Conservation (phyloP, 192 early-diverging fungal species). For the Polychytrium aggregatum region DNA sequence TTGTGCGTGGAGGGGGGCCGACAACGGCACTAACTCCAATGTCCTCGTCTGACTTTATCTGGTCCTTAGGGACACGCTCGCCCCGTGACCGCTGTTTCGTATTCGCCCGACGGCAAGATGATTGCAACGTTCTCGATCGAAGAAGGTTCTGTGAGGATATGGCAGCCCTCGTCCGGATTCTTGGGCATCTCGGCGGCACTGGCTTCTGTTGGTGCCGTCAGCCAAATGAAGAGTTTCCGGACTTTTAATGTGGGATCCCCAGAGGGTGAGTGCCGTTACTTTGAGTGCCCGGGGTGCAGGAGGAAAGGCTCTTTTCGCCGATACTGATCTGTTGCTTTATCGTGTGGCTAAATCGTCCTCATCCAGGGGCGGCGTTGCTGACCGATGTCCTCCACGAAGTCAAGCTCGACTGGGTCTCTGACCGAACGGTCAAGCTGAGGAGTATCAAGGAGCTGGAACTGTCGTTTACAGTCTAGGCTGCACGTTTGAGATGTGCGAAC, state of each 20-base stretch:
- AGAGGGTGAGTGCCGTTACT: conserved; percentile 15
- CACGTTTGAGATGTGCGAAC: too few relatives aligned
- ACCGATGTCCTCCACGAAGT: conserved; percentile 10
- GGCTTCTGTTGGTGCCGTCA: conserved; percentile 12
- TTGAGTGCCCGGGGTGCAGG: background rate
- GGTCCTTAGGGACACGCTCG: conserved; percentile 68
- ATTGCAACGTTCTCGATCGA: conserved; percentile 58
- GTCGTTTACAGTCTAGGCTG: conserved; percentile 34
- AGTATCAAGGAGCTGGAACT: conserved; percentile 27
- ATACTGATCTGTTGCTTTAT: background rate
- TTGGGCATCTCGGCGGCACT: conserved; percentile 56
- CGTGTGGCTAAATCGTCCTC: background rate
- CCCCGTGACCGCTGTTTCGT: conserved; percentile 54
- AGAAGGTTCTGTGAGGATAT: conserved; percentile 60
- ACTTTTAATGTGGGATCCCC: conserved; percentile 28
- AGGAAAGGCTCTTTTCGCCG: background rate
- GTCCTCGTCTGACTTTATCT: too few relatives aligned
- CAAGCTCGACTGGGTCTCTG: conserved; percentile 31
- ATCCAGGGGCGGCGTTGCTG: conserved; percentile 4
- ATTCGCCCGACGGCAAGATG: conserved; percentile 67
- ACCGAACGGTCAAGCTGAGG: conserved; percentile 26
- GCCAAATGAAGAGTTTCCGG: conserved; percentile 35
- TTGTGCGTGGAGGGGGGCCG: background rate
- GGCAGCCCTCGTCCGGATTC: conserved; percentile 61
- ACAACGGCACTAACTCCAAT: conserved; percentile 1